Evolutionary conservation across 768 basidiomycete genomes (phyloP).

Genomic region (Auricularia cornea): DNA sequence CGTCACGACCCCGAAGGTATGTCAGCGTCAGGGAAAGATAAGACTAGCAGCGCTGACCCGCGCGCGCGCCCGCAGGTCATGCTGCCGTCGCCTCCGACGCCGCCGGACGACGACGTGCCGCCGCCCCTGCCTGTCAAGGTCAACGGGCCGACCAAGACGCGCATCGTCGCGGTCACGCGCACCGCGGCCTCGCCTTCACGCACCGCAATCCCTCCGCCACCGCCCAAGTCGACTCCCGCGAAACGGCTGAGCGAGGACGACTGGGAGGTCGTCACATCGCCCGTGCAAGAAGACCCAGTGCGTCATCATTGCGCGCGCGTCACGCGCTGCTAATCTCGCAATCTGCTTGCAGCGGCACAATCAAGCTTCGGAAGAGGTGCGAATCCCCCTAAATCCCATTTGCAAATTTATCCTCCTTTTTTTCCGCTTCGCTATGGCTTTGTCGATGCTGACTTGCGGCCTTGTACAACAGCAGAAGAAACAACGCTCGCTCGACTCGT

Average conservation of each 20-base stretch:
- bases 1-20: too few species aligned
- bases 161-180: background rate
- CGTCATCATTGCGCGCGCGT: background rate
- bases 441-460: too few species aligned
- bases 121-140: background rate
- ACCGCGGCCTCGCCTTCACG: background rate
- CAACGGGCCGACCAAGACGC: background rate
- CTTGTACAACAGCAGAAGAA: too few species aligned
- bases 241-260: background rate
- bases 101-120: background rate
- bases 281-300: background rate
- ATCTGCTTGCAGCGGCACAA: background rate
- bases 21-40: too few species aligned
- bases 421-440: too few species aligned
- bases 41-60: too few species aligned
- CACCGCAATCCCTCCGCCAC: background rate
- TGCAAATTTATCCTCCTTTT: too few species aligned
- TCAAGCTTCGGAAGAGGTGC: background rate
- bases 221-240: background rate
- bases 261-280: background rate
- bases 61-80: background rate
- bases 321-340: background rate
- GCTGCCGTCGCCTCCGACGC: background rate
- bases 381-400: too few species aligned
- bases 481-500: too few species aligned